Evolutionary conservation across 2,329 filamentous ascomycete species (phyloP).

Genomic region (Tolypocladium cylindrosporum): DNA sequence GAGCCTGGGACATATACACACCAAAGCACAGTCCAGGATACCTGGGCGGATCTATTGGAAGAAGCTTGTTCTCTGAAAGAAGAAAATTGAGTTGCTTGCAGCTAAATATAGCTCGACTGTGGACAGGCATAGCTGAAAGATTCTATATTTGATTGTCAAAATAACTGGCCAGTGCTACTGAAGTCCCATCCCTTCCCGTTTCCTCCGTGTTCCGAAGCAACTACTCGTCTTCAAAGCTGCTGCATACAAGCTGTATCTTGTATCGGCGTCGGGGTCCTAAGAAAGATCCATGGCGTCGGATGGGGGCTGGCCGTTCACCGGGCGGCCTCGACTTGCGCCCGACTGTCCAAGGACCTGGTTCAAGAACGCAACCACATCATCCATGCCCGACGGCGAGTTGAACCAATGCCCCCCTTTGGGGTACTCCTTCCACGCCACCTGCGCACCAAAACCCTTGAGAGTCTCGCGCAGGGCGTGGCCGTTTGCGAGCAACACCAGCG

Average conservation of each 20-base stretch:
- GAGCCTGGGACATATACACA: neutral
- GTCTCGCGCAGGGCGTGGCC: slow-evolving; percentile 24
- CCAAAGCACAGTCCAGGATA: neutral
- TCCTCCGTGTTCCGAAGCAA: no score
- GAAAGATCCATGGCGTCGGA: neutral
- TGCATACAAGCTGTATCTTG: no score
- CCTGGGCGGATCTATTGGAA: neutral
- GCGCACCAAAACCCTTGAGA: slow-evolving; percentile 24
- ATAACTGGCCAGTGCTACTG: no score
- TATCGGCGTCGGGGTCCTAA: neutral
- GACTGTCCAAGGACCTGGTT: neutral
- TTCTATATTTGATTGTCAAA: no score
- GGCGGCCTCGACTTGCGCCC: neutral
- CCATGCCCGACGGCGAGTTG: slow-evolving; percentile 30
- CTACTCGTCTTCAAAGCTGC: no score
- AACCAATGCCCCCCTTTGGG: slow-evolving; percentile 32
- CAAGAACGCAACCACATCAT: slow-evolving; percentile 28
- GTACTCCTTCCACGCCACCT: slow-evolving; percentile 31
- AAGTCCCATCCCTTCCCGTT: no score
- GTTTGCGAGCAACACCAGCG: slow-evolving; percentile 25
- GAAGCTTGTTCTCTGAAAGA: neutral
- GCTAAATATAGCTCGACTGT: neutral
- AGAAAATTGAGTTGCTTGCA: neutral
- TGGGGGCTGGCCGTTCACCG: no score
- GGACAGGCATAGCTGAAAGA: no score